A percentile compares a stretch with the other conserved stretches of the same genome.
Evolutionary conservation across 805 yeast genomes (phyloP).

Genomic region (Ogataea philodendri): DNA sequence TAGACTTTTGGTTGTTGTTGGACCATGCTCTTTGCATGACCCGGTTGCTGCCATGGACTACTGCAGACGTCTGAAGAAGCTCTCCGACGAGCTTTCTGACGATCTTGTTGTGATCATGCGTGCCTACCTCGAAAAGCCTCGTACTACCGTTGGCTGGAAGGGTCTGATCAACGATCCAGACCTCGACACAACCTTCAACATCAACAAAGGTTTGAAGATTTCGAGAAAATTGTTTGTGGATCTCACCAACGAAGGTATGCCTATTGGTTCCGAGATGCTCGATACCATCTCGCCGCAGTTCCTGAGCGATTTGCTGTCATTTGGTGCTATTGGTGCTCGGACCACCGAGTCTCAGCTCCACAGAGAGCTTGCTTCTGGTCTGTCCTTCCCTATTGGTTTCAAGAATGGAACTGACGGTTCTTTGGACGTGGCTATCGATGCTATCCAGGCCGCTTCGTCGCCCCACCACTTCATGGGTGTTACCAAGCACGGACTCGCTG

Average conservation of each 20-base stretch:
- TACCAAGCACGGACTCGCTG: conserved; percentile 95
- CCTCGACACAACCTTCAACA: conserved; percentile 85
- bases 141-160: conserved; percentile 99
- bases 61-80: conserved; percentile 62
- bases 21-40: conserved; percentile 97
- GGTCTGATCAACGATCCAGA: conserved; percentile 98
- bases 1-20: conserved; percentile 82
- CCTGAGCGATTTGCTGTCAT: conserved; percentile 82
- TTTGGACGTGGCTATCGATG: conserved; percentile 88
- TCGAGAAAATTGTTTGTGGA: conserved; percentile 83
- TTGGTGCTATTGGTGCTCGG: conserved; percentile 99
- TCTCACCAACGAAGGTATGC: conserved; percentile 75
- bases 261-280: conserved; percentile 97
- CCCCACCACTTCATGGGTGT: conserved; percentile 97
- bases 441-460: conserved; percentile 85
- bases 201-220: conserved; percentile 88
- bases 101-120: conserved; percentile 91
- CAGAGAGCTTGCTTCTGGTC: conserved; percentile 95
- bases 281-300: conserved; percentile 97
- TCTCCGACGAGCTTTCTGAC: conserved; percentile 66
- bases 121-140: conserved; percentile 96
- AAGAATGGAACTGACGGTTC: conserved; percentile 98
- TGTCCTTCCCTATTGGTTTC: conserved; percentile 98
- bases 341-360: conserved; percentile 98
- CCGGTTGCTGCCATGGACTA: conserved; percentile 86